Evolutionary conservation across 257 asterid genomes (phyloP).

Genomic region (Anisodus tanguticus): DNA sequence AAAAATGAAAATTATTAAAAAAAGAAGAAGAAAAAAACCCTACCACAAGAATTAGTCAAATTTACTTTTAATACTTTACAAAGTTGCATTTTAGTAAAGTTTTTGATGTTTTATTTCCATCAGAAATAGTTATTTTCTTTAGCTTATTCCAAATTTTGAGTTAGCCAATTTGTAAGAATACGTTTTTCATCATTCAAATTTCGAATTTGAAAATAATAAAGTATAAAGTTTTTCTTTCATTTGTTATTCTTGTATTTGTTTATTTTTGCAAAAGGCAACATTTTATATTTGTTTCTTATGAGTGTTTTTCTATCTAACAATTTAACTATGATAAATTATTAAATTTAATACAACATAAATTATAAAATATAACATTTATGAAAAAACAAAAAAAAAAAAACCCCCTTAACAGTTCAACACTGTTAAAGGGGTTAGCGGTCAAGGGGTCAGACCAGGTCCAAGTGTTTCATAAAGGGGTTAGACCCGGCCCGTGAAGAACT

Average conservation of each 20-base stretch:
- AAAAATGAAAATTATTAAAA: neutral
- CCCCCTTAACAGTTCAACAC: neutral
- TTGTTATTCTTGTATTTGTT: neutral
- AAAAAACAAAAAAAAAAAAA: neutral
- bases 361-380: neutral
- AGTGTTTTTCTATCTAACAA: neutral
- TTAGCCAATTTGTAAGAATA: neutral
- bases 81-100: neutral
- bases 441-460: neutral
- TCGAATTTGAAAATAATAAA: neutral
- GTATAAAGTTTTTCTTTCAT: neutral
- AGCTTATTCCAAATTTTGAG: neutral
- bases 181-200: neutral
- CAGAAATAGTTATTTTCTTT: neutral
- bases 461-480: neutral
- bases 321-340: neutral
- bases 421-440: neutral
- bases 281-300: neutral
- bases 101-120: neutral
- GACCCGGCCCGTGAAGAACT: neutral
- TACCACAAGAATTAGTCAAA: neutral
- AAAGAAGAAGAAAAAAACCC: neutral
- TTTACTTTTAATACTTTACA: neutral
- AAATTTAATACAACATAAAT: neutral
- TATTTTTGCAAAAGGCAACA: neutral